phyloP scores from a whole-genome alignment of 164 flowering plant genomes.

The Sextonia rubra region DNA sequence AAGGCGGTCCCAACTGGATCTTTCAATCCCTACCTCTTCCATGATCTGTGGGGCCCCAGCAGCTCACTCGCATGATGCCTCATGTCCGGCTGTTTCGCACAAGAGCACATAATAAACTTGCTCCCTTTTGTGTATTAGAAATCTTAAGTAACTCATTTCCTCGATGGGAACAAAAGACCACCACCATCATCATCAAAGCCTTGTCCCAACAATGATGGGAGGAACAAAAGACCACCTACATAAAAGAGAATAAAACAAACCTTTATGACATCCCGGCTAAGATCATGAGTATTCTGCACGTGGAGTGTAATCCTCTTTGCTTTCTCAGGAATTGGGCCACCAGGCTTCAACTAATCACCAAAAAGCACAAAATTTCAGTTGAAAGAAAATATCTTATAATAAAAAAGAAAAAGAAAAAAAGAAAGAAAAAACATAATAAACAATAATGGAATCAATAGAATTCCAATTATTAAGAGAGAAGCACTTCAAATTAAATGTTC shows the following conservation, averaged over 20 bases:
- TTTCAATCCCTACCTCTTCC: too few relatives aligned
- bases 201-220: not conserved
- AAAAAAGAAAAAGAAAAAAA: not conserved
- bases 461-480: not conserved
- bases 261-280: slow-evolving; percentile 94
- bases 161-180: not conserved
- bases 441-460: not conserved
- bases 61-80: too few relatives aligned
- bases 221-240: not conserved
- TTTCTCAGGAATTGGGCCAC: slow-evolving; percentile 75
- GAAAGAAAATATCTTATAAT: slow-evolving; percentile 2
- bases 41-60: too few relatives aligned
- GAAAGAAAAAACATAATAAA: not conserved
- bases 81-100: too few relatives aligned
- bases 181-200: too few relatives aligned
- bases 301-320: slow-evolving; percentile 63
- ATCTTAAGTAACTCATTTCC: not conserved
- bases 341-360: slow-evolving; percentile 72
- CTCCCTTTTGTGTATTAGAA: not conserved
- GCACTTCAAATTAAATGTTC: not conserved
- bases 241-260: slow-evolving; percentile 26
- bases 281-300: slow-evolving; percentile 57
- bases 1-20: too few relatives aligned
- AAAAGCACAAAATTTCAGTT: slow-evolving; percentile 1
- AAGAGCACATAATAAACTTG: too few relatives aligned